Evolutionary conservation across 331 rosid species (phyloP), one percentile per base, ranked within the genome.

Genomic region (Rhamnella rubrinervis): DNA sequence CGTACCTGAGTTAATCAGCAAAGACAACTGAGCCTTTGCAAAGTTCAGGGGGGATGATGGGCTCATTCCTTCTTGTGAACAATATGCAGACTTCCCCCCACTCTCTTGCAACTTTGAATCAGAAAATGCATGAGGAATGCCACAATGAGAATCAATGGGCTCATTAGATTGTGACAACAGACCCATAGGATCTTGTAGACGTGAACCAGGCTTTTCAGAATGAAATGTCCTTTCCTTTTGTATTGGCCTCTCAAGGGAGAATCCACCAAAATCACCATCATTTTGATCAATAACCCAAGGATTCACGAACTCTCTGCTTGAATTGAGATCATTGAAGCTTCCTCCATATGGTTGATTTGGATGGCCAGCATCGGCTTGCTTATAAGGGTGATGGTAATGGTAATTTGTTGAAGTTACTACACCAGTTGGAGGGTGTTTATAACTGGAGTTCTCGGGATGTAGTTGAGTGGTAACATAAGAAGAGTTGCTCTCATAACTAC

Each of bases 51-150:
- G 84, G 58, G 79, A 74, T 53, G 73, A 78, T 4, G 68, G 81
- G 77, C 63, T 61, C 37, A 72, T 40, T 77, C 83, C 85, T 65
- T 87, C 90, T 74, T 76, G 91, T 5, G 88, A 81, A 82, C 78
- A 63, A 82, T 47, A 71, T 39, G 65, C 85, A 83, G 86, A 85
- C 80, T 66, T 83, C 63, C 71, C 49, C 78, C 83, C 93, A 72
- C 72, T 87, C 65, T 80, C 86, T 13, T 78, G 78, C 85, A 89
- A 74, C 72, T 83, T 84, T 39, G 96, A 82, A 82, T 89, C 96
- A 53, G 96, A 89, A 76, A 77, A 85, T 0, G 85, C 88, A 83
- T 85, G 91, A 17, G 82, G 50, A 65, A 89, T 74, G 66, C 86
- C 85, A 58, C 20, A 75, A 63, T 71, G 64, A 67, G 78, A 62